Conservation (phyloP, 2,329 filamentous ascomycete genomes). For the Phaeosphaeriaceae sp. region DNA sequence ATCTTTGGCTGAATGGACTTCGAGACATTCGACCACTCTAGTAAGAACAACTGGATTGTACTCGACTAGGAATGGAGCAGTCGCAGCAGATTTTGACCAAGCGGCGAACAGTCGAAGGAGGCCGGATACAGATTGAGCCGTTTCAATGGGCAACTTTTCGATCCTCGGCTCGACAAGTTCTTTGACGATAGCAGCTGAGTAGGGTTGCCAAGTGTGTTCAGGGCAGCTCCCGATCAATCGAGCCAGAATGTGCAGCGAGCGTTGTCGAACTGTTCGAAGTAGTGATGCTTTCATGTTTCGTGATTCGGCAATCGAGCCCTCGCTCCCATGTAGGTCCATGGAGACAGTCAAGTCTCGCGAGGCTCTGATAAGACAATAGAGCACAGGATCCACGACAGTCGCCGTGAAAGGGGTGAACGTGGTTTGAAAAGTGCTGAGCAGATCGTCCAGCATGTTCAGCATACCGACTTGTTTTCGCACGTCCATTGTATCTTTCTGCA, state of each 20-base stretch:
- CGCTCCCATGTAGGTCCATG: slow-evolving; percentile 39
- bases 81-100: slow-evolving; percentile 75
- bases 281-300: slow-evolving; percentile 60
- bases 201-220: slow-evolving; percentile 74
- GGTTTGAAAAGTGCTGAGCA: slow-evolving; percentile 83
- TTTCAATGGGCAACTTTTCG: slow-evolving; percentile 81
- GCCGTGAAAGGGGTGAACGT: slow-evolving; percentile 73
- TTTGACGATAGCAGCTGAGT: slow-evolving; percentile 73
- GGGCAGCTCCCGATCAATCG: slow-evolving; percentile 78
- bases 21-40: slow-evolving; percentile 76
- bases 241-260: slow-evolving; percentile 83
- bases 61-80: slow-evolving; percentile 73
- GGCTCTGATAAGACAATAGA: slow-evolving; percentile 81
- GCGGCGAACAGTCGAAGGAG: slow-evolving; percentile 81
- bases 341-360: slow-evolving; percentile 52
- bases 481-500: slow-evolving; percentile 64
- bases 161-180: slow-evolving; percentile 81
- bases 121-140: slow-evolving; percentile 86
- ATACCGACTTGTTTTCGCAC: slow-evolving; percentile 87
- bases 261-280: slow-evolving; percentile 71
- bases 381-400: slow-evolving; percentile 75
- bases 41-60: slow-evolving; percentile 68
- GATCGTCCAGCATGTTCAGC: slow-evolving; percentile 86
- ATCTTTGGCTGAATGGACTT: slow-evolving; percentile 77
- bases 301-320: slow-evolving; percentile 36